These are phyloP conservation scores for Infundibulicybe gibba DNA, from an alignment of 768 basidiomycete species.

Conservation along the genomic window DNA sequence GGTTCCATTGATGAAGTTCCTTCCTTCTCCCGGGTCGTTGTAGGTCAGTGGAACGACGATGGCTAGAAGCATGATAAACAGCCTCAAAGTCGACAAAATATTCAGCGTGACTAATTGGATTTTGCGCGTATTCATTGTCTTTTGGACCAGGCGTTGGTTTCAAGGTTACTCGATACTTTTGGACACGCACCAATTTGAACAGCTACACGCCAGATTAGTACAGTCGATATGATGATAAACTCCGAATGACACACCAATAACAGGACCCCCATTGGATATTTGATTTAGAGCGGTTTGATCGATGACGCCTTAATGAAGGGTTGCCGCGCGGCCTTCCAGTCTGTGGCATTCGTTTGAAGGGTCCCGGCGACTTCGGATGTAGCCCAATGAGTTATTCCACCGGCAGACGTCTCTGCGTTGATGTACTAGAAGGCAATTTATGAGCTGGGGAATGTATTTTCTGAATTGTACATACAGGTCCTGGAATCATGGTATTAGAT, in stretches of 20 bases:
- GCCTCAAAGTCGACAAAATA: conserved; percentile 64
- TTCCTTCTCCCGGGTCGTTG: conserved; percentile 59
- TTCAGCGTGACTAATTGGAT: conserved; percentile 34
- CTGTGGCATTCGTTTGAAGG: conserved; percentile 71
- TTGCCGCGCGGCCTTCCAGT: conserved; percentile 69
- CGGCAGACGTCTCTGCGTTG: conserved; percentile 80
- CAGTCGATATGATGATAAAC: not conserved
- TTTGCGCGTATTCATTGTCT: conserved; percentile 79
- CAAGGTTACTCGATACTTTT: not conserved
- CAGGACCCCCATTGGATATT: conserved; percentile 68
- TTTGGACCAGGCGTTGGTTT: not conserved
- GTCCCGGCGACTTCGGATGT: conserved; percentile 63
- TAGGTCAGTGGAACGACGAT: conserved; percentile 73
- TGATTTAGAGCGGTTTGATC: conserved; percentile 59
- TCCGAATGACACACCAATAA: conserved; percentile 49
- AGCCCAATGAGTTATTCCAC: conserved; percentile 68
- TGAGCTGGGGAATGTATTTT: not conserved
- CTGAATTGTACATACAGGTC: conserved; percentile 28
- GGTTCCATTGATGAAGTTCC: conserved; percentile 69
- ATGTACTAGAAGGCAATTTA: conserved; percentile 42
- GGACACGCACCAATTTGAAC: conserved; percentile 46
- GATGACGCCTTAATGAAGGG: conserved; percentile 68
- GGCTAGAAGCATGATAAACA: conserved; percentile 46
- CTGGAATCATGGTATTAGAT: conserved; percentile 15
- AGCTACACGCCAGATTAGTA: conserved; percentile 25